Conservation (phyloP, 1,284 basidiomycete species). For the Ganoderma sinense region DNA sequence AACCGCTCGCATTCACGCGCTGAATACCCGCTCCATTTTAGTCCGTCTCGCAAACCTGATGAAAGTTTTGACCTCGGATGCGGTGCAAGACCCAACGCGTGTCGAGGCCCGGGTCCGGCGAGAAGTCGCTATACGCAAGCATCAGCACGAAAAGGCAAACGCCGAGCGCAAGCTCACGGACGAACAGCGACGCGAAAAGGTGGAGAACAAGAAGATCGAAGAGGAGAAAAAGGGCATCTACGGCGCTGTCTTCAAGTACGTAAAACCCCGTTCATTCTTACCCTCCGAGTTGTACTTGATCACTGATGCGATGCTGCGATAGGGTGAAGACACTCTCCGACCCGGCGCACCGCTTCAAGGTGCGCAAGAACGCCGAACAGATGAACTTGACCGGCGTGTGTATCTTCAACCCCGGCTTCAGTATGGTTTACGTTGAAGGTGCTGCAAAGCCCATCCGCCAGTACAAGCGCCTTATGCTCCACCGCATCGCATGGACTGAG, state of each 20-base stretch:
- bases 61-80: slow-evolving; percentile 97
- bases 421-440: slow-evolving; percentile 94
- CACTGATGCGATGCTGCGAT: slow-evolving; percentile 11
- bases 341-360: slow-evolving; percentile 95
- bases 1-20: not conserved
- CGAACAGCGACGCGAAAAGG: slow-evolving; percentile 89
- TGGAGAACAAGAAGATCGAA: slow-evolving; percentile 83
- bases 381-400: slow-evolving; percentile 87
- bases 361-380: slow-evolving; percentile 95
- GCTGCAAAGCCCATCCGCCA: slow-evolving; percentile 86
- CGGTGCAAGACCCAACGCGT: slow-evolving; percentile 96
- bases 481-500: slow-evolving; percentile 95
- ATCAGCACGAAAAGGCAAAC: slow-evolving; percentile 94
- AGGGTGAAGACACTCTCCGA: slow-evolving; percentile 92
- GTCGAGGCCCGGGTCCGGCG: slow-evolving; percentile 94
- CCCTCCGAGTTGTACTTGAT: slow-evolving; percentile 6
- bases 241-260: slow-evolving; percentile 91
- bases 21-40: slow-evolving; percentile 41
- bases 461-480: slow-evolving; percentile 89
- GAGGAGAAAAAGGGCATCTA: slow-evolving; percentile 90
- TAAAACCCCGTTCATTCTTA: slow-evolving; percentile 31
- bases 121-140: slow-evolving; percentile 91
- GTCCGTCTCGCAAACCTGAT: slow-evolving; percentile 96
- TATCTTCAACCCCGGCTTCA: slow-evolving; percentile 90
- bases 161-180: slow-evolving; percentile 89